Percentiles rank a stretch among this genome's conserved stretches.
phyloP scores from a whole-genome alignment of 2,329 filamentous ascomycete genomes.

The Aspergillus sp. region DNA sequence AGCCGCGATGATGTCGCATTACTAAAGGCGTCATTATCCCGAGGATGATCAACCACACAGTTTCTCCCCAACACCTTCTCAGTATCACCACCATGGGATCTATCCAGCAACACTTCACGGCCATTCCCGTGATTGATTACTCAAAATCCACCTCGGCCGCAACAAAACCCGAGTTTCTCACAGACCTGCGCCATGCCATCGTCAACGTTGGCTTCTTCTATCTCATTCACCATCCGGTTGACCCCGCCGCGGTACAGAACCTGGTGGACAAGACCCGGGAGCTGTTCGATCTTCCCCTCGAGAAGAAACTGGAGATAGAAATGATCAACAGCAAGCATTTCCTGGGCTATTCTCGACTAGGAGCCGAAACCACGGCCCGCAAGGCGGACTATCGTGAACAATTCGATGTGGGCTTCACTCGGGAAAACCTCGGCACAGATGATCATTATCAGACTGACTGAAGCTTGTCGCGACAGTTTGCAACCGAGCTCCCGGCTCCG shows the following conservation, averaged over 20 bases:
- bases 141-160: conserved; percentile 16
- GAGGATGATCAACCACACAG: not conserved
- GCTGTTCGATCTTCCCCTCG: conserved; percentile 45
- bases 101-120: conserved; percentile 21
- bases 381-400: conserved; percentile 36
- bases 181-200: conserved; percentile 29
- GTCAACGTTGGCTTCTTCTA: conserved; percentile 39
- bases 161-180: conserved; percentile 27
- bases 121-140: conserved; percentile 33
- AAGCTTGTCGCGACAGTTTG: conserved; percentile 20
- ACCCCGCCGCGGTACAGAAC: conserved; percentile 16
- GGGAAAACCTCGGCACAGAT: not conserved
- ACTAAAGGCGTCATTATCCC: not conserved
- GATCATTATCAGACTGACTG: not conserved
- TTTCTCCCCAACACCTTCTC: not conserved
- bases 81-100: not conserved
- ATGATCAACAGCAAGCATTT: conserved; percentile 43
- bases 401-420: conserved; percentile 29
- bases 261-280: conserved; percentile 40
- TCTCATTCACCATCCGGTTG: conserved; percentile 28
- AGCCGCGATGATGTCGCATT: too few relatives aligned
- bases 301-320: conserved; percentile 50
- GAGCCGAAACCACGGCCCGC: conserved; percentile 33
- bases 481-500: conserved; percentile 36
- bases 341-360: conserved; percentile 35